Conservation (phyloP, 2,329 filamentous ascomycete genomes). For the Beauveria varroae region DNA sequence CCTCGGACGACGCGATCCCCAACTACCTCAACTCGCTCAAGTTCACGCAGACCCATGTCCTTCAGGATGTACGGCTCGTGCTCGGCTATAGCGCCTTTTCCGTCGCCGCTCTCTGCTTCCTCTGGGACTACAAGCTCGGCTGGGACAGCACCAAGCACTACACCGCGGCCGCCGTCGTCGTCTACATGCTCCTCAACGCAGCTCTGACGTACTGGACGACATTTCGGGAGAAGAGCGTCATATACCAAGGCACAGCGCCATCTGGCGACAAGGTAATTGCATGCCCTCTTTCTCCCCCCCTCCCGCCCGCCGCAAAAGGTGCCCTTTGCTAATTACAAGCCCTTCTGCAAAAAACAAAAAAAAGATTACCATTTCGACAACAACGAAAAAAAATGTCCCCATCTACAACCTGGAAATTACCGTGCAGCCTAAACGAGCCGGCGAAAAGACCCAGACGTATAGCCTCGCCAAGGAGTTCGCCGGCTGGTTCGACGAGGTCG, state of each 20-base stretch:
- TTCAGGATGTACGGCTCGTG: constrained; percentile 73
- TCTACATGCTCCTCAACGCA: constrained; percentile 74
- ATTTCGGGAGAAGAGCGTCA: constrained; percentile 69
- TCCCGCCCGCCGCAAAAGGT: not conserved
- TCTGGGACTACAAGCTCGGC: constrained; percentile 83
- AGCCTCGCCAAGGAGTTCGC: constrained; percentile 59
- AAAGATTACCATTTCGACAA: constrained; percentile 66
- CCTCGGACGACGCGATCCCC: constrained; percentile 86
- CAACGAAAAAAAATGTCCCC: constrained; percentile 71
- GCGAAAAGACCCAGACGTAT: constrained; percentile 31
- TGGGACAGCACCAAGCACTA: constrained; percentile 80
- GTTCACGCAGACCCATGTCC: constrained; percentile 74
- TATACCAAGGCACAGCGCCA: constrained; percentile 67
- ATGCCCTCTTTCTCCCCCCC: constrained; percentile 12
- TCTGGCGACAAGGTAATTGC: constrained; percentile 56
- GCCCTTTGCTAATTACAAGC: not conserved
- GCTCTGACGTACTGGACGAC: constrained; percentile 78
- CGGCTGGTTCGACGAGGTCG: constrained; percentile 67
- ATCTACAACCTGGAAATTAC: constrained; percentile 69
- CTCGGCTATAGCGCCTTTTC: constrained; percentile 78
- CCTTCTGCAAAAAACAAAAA: not conserved
- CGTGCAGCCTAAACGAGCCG: constrained; percentile 30
- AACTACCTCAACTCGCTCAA: constrained; percentile 87
- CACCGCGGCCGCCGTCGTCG: constrained; percentile 68
- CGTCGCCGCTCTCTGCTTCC: constrained; percentile 77